Conservation (phyloP, 2,329 filamentous ascomycete species). For the Penicillium sp. region DNA sequence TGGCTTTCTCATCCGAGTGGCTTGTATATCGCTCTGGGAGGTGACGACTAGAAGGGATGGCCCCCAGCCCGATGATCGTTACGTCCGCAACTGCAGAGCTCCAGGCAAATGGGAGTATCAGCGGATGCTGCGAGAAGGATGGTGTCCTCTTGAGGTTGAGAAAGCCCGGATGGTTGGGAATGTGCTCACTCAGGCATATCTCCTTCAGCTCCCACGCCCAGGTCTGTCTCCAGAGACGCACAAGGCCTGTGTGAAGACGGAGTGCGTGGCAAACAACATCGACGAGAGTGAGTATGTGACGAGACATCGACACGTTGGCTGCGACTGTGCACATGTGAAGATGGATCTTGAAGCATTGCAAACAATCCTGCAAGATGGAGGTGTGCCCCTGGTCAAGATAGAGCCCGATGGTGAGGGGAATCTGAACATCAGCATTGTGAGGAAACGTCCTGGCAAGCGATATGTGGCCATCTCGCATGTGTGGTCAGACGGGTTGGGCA, state of each 20-base stretch:
- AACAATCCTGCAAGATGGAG: background rate
- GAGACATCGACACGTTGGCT: slow-evolving; percentile 7
- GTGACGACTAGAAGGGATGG: background rate
- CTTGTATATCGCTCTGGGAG: background rate
- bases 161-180: background rate
- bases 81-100: background rate
- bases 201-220: background rate
- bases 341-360: background rate
- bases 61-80: background rate
- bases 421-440: background rate
- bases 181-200: background rate
- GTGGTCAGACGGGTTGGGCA: background rate
- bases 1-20: background rate
- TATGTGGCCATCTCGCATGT: background rate
- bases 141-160: background rate
- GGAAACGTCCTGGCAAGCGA: background rate
- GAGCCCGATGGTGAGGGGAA: background rate
- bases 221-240: background rate
- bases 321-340: slow-evolving; percentile 6
- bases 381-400: background rate
- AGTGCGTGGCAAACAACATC: slow-evolving; percentile 14
- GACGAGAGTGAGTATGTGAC: slow-evolving; percentile 12
- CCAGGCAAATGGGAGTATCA: background rate
- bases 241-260: slow-evolving; percentile 4
- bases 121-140: background rate